Evolutionary conservation across 2,329 filamentous ascomycete species (phyloP).

Genomic region (Cladosporium sp.): DNA sequence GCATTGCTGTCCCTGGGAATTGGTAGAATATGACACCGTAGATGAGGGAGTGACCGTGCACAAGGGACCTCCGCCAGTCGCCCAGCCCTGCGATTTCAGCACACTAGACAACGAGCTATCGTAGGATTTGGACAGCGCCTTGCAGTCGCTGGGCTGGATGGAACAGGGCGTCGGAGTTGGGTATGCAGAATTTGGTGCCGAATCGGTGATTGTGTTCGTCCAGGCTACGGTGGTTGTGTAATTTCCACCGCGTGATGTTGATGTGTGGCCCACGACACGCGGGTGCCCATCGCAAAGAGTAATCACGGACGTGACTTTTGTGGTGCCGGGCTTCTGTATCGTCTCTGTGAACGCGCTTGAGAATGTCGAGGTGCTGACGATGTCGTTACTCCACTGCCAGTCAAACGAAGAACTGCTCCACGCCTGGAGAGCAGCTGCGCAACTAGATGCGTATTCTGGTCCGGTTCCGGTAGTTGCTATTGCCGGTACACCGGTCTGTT

Average conservation of each 20-base stretch:
- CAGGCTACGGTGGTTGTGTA: slow-evolving; percentile 7
- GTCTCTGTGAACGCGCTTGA: slow-evolving; percentile 4
- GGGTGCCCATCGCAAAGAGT: slow-evolving; percentile 24
- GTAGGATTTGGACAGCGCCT: slow-evolving; percentile 12
- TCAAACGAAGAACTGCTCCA: slow-evolving; percentile 9
- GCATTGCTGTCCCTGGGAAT: neutral
- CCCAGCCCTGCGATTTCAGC: neutral
- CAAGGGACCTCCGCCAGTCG: slow-evolving; percentile 7
- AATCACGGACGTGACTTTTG: slow-evolving; percentile 4
- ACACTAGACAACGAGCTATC: neutral
- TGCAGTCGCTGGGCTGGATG: slow-evolving; percentile 10
- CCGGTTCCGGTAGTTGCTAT: slow-evolving; percentile 4
- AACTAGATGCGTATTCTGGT: slow-evolving; percentile 9
- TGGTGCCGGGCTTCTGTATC: neutral
- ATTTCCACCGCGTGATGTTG: neutral
- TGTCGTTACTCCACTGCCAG: neutral
- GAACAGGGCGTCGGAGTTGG: slow-evolving; percentile 14
- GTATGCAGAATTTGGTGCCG: slow-evolving; percentile 3
- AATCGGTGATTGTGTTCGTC: slow-evolving; percentile 12
- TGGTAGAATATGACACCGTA: slow-evolving; percentile 10
- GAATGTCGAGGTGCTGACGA: slow-evolving; percentile 3
- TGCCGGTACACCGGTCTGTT: neutral
- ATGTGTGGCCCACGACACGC: slow-evolving; percentile 13
- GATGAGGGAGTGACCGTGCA: slow-evolving; percentile 14
- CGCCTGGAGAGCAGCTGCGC: neutral